Base-by-base conservation (phyloP, 306 rosid genomes). In the Medicago arabica region DNA sequence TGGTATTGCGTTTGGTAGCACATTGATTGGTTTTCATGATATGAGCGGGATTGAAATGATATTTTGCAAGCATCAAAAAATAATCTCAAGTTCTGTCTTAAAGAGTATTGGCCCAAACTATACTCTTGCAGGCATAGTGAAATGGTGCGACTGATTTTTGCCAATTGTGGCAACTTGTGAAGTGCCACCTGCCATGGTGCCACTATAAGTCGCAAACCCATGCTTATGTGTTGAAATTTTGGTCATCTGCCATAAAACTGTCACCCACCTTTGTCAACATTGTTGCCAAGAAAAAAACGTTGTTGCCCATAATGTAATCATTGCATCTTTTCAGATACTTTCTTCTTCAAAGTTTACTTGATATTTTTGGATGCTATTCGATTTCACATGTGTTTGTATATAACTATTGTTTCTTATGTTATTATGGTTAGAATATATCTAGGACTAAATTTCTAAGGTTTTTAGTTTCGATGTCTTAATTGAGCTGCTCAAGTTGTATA, bases 21-120 rank as follows among this genome's bases (percentile, higher is more conserved):
- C 9, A 7, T 19, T 41, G 50, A 71, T 44, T 57, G 44, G 41
- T 25, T 71, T 78, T 44, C 58, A 16, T 6, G 49, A 72, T 31
- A 72, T 9, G 60, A 21, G 28, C 28, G 19, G 72, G 34, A 50
- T 43, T 25, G 49, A 72, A 69, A 50, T 28, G 69, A 28, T 67
- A 23, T 36, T 66, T 40, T 59, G 13, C 7, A 10, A 0, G 23
- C 23, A 21, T 21, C 23, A 21, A 21, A 21, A 21, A 21, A 21
- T 0, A 21, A 21, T 21, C 23, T 21, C 1, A 21, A 21, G 19
- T 36, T 62, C 19, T 23, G 9, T 61, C 16, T 9, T 43, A 14
- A 14, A 46, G 7, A 5, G 7, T 34, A 12, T 43, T 64, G 23
- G 6, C 38, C 38, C 4, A 12, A 49, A 44, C 47, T 11, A 43